These are phyloP conservation scores for Xenoacremonium recifei DNA, from an alignment of 2,329 filamentous ascomycete species.

Conservation along the genomic window DNA sequence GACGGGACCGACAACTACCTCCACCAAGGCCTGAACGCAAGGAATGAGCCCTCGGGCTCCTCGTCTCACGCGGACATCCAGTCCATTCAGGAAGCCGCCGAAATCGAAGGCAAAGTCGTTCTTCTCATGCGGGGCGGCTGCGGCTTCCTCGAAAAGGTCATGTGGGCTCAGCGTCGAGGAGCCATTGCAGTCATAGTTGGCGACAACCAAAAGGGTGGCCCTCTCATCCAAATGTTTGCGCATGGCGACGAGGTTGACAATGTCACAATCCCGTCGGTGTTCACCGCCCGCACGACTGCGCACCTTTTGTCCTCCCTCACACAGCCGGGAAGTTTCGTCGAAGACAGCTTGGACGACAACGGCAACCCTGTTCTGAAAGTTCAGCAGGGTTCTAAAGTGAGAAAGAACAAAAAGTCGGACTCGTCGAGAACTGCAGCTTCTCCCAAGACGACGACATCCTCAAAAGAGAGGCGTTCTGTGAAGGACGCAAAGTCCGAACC, in stretches of 20 bases:
- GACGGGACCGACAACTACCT: constrained; percentile 87
- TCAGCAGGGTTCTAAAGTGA: constrained; percentile 44
- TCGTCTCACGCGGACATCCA: constrained; percentile 83
- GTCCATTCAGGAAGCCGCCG: constrained; percentile 84
- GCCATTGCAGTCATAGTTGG: constrained; percentile 90
- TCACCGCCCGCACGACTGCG: constrained; percentile 92
- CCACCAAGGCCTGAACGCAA: constrained; percentile 50
- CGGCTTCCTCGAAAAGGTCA: constrained; percentile 94
- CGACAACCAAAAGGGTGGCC: constrained; percentile 85
- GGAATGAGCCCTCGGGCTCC: constrained; percentile 32
- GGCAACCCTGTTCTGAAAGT: constrained; percentile 55
- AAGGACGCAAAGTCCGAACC: constrained; percentile 1
- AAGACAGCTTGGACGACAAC: constrained; percentile 59
- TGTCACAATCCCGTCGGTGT: constrained; percentile 88
- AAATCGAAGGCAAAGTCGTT: constrained; percentile 91
- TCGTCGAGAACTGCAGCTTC: constrained; percentile 22
- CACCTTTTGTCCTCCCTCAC: constrained; percentile 88
- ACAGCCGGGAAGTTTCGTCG: constrained; percentile 64
- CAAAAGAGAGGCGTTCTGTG: neutral
- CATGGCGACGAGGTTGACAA: constrained; percentile 87
- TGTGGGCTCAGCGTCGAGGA: constrained; percentile 92
- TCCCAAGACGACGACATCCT: neutral
- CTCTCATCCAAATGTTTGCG: constrained; percentile 97
- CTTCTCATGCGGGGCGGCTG: constrained; percentile 90
- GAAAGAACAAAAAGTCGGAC: constrained; percentile 35